Percentiles rank a stretch among this genome's conserved stretches.
Conservation (phyloP, 139 green algal genomes). For the Chlamydomonas incerta region DNA sequence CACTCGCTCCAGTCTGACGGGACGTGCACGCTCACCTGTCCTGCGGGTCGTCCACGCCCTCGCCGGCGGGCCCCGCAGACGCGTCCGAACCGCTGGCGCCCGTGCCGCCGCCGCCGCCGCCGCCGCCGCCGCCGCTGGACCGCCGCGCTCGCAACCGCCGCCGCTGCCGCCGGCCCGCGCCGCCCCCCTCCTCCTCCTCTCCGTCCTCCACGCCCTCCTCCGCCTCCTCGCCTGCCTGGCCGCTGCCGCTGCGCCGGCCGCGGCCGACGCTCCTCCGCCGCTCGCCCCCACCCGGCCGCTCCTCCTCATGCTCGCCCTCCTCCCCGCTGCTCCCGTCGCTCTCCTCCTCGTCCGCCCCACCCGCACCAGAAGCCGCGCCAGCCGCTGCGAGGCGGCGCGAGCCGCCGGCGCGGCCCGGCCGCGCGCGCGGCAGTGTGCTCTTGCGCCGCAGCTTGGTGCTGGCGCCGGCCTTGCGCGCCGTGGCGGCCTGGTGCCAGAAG, state of each 20-base stretch:
- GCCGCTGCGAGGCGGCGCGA: no score
- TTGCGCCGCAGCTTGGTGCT: conserved; percentile 15
- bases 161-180: background rate
- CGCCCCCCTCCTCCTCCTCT: background rate
- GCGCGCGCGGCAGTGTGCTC: conserved; percentile 44
- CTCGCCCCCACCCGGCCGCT: no score
- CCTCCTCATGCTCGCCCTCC: conserved; percentile 40
- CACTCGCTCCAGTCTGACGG: no score
- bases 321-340: background rate
- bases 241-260: no score
- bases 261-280: no score
- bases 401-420: background rate
- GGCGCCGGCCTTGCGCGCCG: conserved; percentile 1
- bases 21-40: no score
- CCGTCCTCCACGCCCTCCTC: conserved; percentile 73
- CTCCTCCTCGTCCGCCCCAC: conserved; percentile 14
- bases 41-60: no score
- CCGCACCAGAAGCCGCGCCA: conserved; percentile 1
- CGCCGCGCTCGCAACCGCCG: background rate
- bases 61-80: no score
- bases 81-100: background rate
- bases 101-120: background rate
- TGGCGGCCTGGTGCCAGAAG: conserved; percentile 55
- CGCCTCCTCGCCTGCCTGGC: no score
- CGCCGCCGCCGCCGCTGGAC: background rate